phyloP scores from a whole-genome alignment of 2,329 filamentous ascomycete genomes.

The Cladosporium sp. region DNA sequence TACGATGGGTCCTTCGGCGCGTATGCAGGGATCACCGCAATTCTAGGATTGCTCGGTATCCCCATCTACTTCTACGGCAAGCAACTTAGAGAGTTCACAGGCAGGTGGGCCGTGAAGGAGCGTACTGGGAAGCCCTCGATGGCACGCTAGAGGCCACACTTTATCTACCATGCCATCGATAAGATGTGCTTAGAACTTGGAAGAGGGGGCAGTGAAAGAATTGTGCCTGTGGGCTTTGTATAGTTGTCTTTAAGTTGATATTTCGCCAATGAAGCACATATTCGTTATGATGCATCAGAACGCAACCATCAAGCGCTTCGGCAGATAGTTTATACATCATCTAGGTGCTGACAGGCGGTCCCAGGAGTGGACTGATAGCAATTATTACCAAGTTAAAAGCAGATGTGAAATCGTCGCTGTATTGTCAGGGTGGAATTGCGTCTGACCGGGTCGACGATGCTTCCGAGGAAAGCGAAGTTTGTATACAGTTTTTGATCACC shows the following conservation, averaged over 20 bases:
- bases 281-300: background rate
- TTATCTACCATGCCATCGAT: background rate
- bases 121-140: constrained; percentile 24
- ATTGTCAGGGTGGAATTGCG: too few relatives aligned
- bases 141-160: constrained; percentile 16
- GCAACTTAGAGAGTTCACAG: constrained; percentile 35
- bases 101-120: constrained; percentile 31
- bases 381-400: background rate
- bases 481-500: background rate
- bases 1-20: constrained; percentile 38
- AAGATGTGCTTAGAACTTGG: too few relatives aligned
- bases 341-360: background rate
- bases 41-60: constrained; percentile 35
- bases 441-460: background rate
- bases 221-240: background rate
- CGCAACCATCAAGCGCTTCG: background rate
- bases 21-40: constrained; percentile 35
- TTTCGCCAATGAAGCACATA: background rate
- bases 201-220: background rate
- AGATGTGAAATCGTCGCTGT: background rate
- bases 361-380: too few relatives aligned
- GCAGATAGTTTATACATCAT: too few relatives aligned
- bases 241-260: background rate
- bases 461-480: background rate
- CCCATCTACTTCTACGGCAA: constrained; percentile 36